These are phyloP conservation scores for Rubus idaeus DNA, from an alignment of 306 rosid species.

Conservation along the genomic window DNA sequence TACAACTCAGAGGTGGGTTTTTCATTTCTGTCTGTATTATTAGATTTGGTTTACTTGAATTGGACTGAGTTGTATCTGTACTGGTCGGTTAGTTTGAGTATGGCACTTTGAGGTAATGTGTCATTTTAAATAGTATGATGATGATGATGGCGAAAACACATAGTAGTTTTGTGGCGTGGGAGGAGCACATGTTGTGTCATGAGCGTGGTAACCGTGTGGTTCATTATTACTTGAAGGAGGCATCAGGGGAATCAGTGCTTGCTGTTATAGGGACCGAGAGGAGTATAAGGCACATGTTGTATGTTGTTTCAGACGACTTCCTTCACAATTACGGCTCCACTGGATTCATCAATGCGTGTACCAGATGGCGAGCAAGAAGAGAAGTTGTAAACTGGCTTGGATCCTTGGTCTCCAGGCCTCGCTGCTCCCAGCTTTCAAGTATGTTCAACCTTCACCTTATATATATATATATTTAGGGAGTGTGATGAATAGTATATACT, in stretches of 20 bases:
- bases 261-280: conserved; percentile 88
- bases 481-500: not conserved
- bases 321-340: conserved; percentile 45
- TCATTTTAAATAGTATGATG: conserved; percentile 26
- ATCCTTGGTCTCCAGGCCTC: conserved; percentile 46
- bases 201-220: conserved; percentile 78
- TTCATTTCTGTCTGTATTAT: not conserved
- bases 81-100: too few species aligned
- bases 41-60: not conserved
- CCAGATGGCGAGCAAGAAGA: conserved; percentile 73
- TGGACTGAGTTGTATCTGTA: not conserved
- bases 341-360: conserved; percentile 38
- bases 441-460: conserved; percentile 14
- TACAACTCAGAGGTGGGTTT: not conserved
- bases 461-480: not conserved
- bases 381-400: conserved; percentile 84
- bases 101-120: too few species aligned
- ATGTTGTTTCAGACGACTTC: conserved; percentile 61
- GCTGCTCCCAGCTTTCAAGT: conserved; percentile 30
- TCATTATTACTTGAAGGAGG: conserved; percentile 66
- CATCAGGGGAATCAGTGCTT: conserved; percentile 49
- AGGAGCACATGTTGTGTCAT: conserved; percentile 66
- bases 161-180: conserved; percentile 67
- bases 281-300: conserved; percentile 86
- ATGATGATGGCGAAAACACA: conserved; percentile 40